Conservation (phyloP, 106 monocot species). For the Acanthochlamys bracteata region DNA sequence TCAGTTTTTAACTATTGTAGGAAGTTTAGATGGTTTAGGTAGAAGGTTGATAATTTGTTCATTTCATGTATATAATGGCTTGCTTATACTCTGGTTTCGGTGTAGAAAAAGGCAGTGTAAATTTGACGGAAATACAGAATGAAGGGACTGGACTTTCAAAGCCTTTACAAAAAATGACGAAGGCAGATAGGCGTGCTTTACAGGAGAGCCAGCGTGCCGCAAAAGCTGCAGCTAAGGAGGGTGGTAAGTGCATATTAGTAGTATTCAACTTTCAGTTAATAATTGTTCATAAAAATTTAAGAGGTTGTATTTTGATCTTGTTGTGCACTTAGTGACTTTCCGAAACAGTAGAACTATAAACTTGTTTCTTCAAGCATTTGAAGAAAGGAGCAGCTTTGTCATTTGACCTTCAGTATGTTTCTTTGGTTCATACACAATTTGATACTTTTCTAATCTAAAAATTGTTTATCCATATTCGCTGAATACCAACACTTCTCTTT, state of each 20-base stretch:
- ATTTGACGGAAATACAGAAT: slow-evolving; percentile 24
- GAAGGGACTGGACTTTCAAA: slow-evolving; percentile 28
- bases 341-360: no score
- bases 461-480: no score
- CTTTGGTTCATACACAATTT: no score
- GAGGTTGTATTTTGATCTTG: background rate
- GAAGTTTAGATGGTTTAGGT: no score
- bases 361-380: no score
- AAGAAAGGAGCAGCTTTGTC: no score
- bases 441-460: no score
- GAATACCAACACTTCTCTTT: no score
- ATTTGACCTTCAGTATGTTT: no score
- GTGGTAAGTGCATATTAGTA: slow-evolving; percentile 18
- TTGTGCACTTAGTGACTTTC: background rate
- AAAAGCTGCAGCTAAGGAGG: slow-evolving; percentile 56
- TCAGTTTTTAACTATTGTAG: no score
- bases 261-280: background rate
- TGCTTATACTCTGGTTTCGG: no score
- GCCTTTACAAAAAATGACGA: slow-evolving; percentile 44
- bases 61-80: background rate
- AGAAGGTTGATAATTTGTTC: no score
- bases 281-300: background rate
- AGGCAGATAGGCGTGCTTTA: slow-evolving; percentile 73
- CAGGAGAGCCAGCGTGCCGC: slow-evolving; percentile 80
- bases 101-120: slow-evolving; percentile 38